Evolutionary conservation across 345 rosid genomes (phyloP), one percentile per base, ranked within the genome.

Genomic region (Cardamine resedifolia): DNA sequence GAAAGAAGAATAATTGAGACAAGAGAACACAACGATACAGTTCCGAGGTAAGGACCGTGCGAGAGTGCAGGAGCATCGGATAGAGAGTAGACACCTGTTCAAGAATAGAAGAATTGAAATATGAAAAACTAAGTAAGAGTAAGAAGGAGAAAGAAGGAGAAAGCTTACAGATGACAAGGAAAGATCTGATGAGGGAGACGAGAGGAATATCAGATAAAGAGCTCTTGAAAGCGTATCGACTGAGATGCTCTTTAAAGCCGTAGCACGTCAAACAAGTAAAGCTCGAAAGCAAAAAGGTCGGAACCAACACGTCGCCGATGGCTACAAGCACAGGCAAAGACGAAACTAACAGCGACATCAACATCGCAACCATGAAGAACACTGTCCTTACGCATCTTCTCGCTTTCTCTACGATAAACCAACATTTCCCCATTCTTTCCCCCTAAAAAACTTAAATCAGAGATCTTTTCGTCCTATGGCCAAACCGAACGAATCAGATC

Each of bases 311-410:
- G 61, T 93, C 98, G 2, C 83, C 87, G 5, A 87, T 51, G 71
- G 97, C 90, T 64, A 90, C 98, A 66, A 93, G 85, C 49, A 93
- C 75, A 60, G 96, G 97, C 71, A 93, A 76, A 28, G 97, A 93
- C 7, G 96, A 90, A 6, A 82, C 87, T 51, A 93, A 66, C 15
- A 93, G 85, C 44, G 98, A 93, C 18, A 83, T 89, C 71, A 93
- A 80, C 98, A 93, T 90, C 51, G 97, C 96, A 74, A 93, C 88
- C 89, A 93, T 80, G 77, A 93, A 93, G 64, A 90, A 90, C 19
- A 78, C 74, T 52, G 98, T 93, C 79, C 94, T 70, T 6, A 79
- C 67, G 66, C 86, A 83, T 78, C 98, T 82, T 77, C 85, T 81
- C 67, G 50, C 73, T 81, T 89, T 93, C 55, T 93, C 98, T 45